Conservation (phyloP, 257 asterid genomes). For the Coffea eugenioides region DNA sequence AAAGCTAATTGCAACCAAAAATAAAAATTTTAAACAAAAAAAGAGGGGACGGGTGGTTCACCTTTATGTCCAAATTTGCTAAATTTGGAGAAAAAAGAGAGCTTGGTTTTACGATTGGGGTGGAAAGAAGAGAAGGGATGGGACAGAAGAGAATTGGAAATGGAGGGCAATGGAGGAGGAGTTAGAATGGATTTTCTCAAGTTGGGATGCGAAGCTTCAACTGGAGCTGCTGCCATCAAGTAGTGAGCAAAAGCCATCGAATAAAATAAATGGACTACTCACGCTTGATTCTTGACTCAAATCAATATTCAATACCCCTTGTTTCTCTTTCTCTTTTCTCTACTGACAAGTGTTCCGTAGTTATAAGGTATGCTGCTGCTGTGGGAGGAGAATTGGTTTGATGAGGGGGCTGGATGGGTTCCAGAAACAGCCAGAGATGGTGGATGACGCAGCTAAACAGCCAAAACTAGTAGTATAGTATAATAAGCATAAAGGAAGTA, state of each 20-base stretch:
- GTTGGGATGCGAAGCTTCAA: constrained; percentile 32
- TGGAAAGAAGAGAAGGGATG: constrained; percentile 25
- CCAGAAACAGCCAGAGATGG: constrained; percentile 19
- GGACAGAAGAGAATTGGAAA: constrained; percentile 19
- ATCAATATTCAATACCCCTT: background rate
- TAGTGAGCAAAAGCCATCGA: constrained; percentile 63
- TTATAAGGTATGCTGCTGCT: background rate
- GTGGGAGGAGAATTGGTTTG: no score
- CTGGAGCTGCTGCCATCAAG: constrained; percentile 41
- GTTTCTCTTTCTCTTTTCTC: background rate
- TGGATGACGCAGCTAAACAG: constrained; percentile 3
- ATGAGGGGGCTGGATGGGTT: background rate
- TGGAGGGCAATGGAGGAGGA: constrained; percentile 28
- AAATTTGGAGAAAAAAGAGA: constrained; percentile 24
- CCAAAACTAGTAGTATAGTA: background rate
- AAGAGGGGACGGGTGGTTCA: background rate
- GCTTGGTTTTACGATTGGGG: constrained; percentile 21
- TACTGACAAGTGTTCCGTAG: background rate
- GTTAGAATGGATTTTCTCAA: constrained; percentile 23
- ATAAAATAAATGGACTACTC: background rate
- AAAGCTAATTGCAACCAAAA: background rate
- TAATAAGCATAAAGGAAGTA: no score
- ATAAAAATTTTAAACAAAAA: no score
- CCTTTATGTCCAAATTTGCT: constrained; percentile 16
- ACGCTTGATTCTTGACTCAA: background rate